These are phyloP conservation scores for Cyphellophora attinorum DNA, from an alignment of 2,329 filamentous ascomycete genomes.

Conservation along the genomic window DNA sequence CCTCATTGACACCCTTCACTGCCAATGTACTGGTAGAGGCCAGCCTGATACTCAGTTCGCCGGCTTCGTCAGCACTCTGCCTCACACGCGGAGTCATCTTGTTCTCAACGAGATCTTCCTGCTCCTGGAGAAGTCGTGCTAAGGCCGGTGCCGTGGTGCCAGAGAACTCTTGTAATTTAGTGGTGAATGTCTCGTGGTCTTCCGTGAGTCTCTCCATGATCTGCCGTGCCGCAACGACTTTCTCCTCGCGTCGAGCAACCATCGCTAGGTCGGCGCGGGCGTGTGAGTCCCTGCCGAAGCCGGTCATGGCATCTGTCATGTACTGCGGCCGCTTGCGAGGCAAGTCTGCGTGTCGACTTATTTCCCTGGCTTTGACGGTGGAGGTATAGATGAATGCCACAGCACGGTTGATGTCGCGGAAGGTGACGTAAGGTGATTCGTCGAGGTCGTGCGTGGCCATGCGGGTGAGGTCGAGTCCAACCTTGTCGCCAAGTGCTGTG, in stretches of 20 bases:
- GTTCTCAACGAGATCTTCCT: slow-evolving; percentile 38
- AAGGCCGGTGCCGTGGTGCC: slow-evolving; percentile 35
- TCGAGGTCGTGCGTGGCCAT: slow-evolving; percentile 1
- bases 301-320: slow-evolving; percentile 22
- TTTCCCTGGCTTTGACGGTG: slow-evolving; percentile 82
- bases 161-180: slow-evolving; percentile 30
- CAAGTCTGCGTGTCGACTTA: slow-evolving; percentile 54
- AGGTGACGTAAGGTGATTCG: slow-evolving; percentile 25
- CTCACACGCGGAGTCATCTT: slow-evolving; percentile 52
- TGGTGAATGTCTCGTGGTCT: slow-evolving; percentile 35
- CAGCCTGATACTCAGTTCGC: slow-evolving; percentile 66
- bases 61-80: slow-evolving; percentile 64
- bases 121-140: slow-evolving; percentile 30
- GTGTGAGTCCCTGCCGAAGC: slow-evolving; percentile 25
- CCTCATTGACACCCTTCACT: slow-evolving; percentile 70
- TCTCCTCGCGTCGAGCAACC: slow-evolving; percentile 40
- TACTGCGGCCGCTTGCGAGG: slow-evolving; percentile 21
- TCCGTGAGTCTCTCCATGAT: slow-evolving; percentile 35
- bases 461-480: no score
- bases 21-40: slow-evolving; percentile 67
- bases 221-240: slow-evolving; percentile 43
- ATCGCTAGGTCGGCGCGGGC: slow-evolving; percentile 13
- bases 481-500: slow-evolving; percentile 4
- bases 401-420: slow-evolving; percentile 71
- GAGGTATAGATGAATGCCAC: slow-evolving; percentile 68